Evolutionary conservation across 73 alveolate species (phyloP), one percentile per base, ranked within the genome.

Genomic region (Diophrys sp.): DNA sequence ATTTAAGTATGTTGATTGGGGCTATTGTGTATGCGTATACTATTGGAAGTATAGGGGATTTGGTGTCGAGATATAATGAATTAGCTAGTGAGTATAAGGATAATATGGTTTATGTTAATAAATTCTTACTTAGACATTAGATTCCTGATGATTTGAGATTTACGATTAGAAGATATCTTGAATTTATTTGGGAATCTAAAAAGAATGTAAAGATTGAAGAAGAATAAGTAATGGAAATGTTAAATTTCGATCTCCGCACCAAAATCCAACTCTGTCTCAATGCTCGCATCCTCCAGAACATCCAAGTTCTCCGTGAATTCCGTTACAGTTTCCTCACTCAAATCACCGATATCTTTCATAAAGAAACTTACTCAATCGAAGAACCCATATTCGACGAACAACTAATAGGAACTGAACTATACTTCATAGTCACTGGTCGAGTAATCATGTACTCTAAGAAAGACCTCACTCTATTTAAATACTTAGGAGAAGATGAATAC

Each of bases 351-450:
- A 70, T 69, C 32, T 72, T 90, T 2, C 31, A 26, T 33, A 70
- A 82, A 18, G 84, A 74, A 54, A 90, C 87, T 25, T 87, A 56
- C 67, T 75, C 87, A 0, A 69, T 85, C 55, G 90, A 85, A 33
- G 96, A 90, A 54, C 70, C 34, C 56, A 75, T 90, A 14, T 56
- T 90, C 33, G 91, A 86, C 24, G 93, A 90, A 74, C 90, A 79
- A 29, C 87, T 75, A 27, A 31, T 34, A 33, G 90, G 92, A 0
- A 44, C 83, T 29, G 81, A 74, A 29, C 80, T 90, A 88, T 90
- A 77, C 71, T 90, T 90, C 84, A 86, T 90, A 23, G 79, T 84
- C 14, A 81, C 85, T 29, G 96, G 96, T 0, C 69, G 70, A 27
- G 93, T 81, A 18, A 92, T 80, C 18, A 33, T 86, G 33, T 79